A percentile compares a stretch with the other conserved stretches of the same genome.
phyloP scores from a whole-genome alignment of 345 rosid species.

The Melaleuca alternifolia region DNA sequence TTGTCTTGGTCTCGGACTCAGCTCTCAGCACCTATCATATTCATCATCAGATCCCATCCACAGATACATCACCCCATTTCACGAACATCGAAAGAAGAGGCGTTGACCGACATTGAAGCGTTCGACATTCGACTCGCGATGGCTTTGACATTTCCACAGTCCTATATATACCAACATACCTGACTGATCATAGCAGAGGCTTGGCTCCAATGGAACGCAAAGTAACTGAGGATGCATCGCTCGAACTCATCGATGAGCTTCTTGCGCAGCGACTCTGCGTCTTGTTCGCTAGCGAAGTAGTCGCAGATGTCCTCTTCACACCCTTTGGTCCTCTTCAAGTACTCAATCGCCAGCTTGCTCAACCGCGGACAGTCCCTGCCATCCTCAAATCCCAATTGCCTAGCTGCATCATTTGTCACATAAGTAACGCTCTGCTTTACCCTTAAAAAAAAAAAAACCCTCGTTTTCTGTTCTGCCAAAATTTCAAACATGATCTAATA shows the following conservation, averaged over 20 bases:
- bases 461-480: background rate
- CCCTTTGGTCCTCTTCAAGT: conserved; percentile 44
- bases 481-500: background rate
- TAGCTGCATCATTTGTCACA: conserved; percentile 25
- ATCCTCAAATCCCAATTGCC: conserved; percentile 78
- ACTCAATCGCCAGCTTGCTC: conserved; percentile 57
- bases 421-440: background rate
- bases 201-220: conserved; percentile 78
- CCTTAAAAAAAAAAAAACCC: background rate
- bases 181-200: conserved; percentile 51
- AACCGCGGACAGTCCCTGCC: conserved; percentile 54
- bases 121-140: background rate
- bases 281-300: conserved; percentile 38
- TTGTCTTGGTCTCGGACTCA: conserved; percentile 40
- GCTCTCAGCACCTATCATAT: conserved; percentile 38
- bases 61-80: background rate
- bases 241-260: conserved; percentile 74
- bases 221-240: conserved; percentile 67
- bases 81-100: background rate
- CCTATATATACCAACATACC: conserved; percentile 11
- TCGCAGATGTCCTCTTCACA: conserved; percentile 42
- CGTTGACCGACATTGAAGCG: background rate
- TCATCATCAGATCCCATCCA: background rate
- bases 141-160: background rate
- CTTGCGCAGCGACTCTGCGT: conserved; percentile 46